These are phyloP conservation scores for Cymbopogon flexuosus DNA, from an alignment of 202 grass and related monocot species.

Conservation along the genomic window DNA sequence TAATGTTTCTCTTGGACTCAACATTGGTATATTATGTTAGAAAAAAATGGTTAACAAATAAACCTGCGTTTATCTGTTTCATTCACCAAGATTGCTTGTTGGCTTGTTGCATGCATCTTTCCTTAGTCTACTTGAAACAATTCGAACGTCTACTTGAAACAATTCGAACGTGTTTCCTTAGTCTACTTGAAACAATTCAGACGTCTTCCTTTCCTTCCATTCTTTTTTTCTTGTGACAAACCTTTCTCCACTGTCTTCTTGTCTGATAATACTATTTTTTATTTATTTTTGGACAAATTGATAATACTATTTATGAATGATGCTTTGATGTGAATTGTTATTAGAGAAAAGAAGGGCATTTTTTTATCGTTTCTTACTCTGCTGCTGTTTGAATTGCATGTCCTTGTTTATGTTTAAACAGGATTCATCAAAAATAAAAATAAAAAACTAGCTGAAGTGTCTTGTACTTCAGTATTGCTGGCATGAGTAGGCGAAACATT, in stretches of 20 bases:
- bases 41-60: not conserved
- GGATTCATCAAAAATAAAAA: not conserved
- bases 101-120: not conserved
- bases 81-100: not conserved
- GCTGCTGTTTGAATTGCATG: not conserved
- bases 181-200: too few species aligned
- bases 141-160: too few species aligned
- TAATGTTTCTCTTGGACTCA: not conserved
- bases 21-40: not conserved
- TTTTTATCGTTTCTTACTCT: not conserved
- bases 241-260: not conserved
- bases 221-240: not conserved
- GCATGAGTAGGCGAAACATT: not conserved
- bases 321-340: not conserved
- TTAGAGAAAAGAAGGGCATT: not conserved
- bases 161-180: not conserved
- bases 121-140: not conserved
- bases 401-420: not conserved
- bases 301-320: not conserved
- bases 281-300: too few species aligned
- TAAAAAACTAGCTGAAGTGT: not conserved
- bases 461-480: constrained; percentile 5
- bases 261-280: not conserved
- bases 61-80: not conserved
- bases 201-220: not conserved